These are phyloP conservation scores for Micromonas pusilla DNA, from an alignment of 139 green algal species.

Conservation along the genomic window DNA sequence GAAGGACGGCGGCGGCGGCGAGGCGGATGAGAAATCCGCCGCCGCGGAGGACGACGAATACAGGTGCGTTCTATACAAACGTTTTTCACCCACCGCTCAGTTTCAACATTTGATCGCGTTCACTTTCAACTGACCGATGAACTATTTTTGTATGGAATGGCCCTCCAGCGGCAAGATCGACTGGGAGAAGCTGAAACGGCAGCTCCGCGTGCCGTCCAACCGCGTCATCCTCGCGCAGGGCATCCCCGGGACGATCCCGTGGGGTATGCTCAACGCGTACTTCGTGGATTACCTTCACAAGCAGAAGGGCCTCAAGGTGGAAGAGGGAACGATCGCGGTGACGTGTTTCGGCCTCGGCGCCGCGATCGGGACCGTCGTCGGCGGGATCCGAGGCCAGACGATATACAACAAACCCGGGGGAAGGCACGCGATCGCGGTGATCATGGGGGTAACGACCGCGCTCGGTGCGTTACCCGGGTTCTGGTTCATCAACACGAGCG, in stretches of 20 bases:
- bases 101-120: no score
- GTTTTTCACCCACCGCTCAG: no score
- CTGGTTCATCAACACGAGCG: background rate
- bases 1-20: background rate
- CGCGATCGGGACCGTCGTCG: slow-evolving; percentile 30
- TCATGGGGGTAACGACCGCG: slow-evolving; percentile 3
- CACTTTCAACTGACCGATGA: background rate
- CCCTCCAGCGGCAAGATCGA: slow-evolving; percentile 3
- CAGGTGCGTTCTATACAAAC: background rate
- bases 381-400: slow-evolving; percentile 55
- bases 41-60: background rate
- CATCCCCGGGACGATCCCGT: slow-evolving; percentile 62
- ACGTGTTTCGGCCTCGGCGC: slow-evolving; percentile 60
- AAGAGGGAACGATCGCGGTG: slow-evolving; percentile 45
- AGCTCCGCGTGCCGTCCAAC: background rate
- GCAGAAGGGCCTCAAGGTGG: slow-evolving; percentile 41
- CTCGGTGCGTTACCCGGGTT: background rate
- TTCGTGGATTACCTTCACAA: slow-evolving; percentile 71
- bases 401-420: slow-evolving; percentile 59
- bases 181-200: background rate
- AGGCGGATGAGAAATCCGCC: background rate
- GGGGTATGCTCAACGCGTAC: slow-evolving; percentile 71
- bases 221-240: slow-evolving; percentile 40
- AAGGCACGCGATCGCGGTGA: background rate
- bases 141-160: background rate